These are phyloP conservation scores for Cladorrhinum sp. DNA, from an alignment of 2,329 filamentous ascomycete species.

Conservation along the genomic window DNA sequence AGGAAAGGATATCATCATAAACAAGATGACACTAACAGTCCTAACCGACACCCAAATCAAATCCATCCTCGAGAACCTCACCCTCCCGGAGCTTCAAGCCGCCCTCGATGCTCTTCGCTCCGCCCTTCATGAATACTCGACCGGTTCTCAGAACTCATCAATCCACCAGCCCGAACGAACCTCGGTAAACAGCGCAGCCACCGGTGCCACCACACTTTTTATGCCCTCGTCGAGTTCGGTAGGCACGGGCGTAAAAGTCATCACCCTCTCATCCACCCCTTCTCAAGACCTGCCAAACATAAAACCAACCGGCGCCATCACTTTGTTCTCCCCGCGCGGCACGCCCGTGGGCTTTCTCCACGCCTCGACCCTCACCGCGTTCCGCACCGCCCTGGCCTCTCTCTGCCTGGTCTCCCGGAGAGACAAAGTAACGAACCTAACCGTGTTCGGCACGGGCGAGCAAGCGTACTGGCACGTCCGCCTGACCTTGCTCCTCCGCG, in stretches of 20 bases:
- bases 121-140: constrained; percentile 61
- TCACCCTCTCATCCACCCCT: not conserved
- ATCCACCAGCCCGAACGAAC: constrained; percentile 56
- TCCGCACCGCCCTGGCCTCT: constrained; percentile 72
- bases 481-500: constrained; percentile 65
- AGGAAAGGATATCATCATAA: no score
- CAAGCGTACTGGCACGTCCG: constrained; percentile 96
- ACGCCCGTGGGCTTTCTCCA: constrained; percentile 66
- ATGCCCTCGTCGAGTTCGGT: constrained; percentile 67
- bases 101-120: constrained; percentile 49
- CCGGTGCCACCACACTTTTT: constrained; percentile 62
- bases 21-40: constrained; percentile 56
- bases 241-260: constrained; percentile 67
- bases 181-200: constrained; percentile 45
- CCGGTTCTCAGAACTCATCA: constrained; percentile 41
- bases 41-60: constrained; percentile 57
- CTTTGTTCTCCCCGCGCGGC: constrained; percentile 63
- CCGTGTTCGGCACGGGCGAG: constrained; percentile 82
- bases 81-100: constrained; percentile 48
- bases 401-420: constrained; percentile 65
- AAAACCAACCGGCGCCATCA: constrained; percentile 63
- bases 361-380: constrained; percentile 72
- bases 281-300: no score
- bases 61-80: constrained; percentile 52
- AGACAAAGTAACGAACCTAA: constrained; percentile 63